Percentiles rank a stretch among this genome's conserved stretches.
Conservation (phyloP, 306 rosid species). For the Lithocarpus polystachyus region DNA sequence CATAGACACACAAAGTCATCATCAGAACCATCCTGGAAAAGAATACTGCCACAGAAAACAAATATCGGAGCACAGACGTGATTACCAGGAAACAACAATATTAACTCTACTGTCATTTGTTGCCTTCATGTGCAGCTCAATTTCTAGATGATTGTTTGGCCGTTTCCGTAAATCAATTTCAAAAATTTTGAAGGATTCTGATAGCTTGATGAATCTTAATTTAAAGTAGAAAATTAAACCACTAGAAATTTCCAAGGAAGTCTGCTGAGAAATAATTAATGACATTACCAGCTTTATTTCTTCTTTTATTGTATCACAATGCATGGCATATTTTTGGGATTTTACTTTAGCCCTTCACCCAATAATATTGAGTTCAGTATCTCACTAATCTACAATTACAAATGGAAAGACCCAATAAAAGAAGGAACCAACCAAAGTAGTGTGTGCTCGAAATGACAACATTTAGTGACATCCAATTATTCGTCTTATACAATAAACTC, state of each 20-base stretch:
- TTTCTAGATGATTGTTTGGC: slow-evolving; percentile 78
- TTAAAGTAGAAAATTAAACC: slow-evolving; percentile 44
- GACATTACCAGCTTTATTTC: slow-evolving; percentile 68
- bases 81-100: slow-evolving; percentile 69
- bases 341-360: slow-evolving; percentile 91
- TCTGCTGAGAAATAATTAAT: slow-evolving; percentile 11
- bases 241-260: slow-evolving; percentile 13
- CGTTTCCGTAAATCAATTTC: slow-evolving; percentile 97
- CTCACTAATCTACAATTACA: slow-evolving; percentile 74
- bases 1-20: not conserved
- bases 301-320: slow-evolving; percentile 49
- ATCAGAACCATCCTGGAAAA: not conserved
- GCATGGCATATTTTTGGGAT: slow-evolving; percentile 73
- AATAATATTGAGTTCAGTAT: slow-evolving; percentile 79
- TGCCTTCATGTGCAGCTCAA: slow-evolving; percentile 54
- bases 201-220: slow-evolving; percentile 72
- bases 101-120: slow-evolving; percentile 68
- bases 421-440: not conserved
- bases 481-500: not conserved
- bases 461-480: not conserved
- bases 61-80: slow-evolving; percentile 24
- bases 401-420: not conserved
- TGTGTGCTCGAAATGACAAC: slow-evolving; percentile 1
- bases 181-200: slow-evolving; percentile 95
- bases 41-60: slow-evolving; percentile 35